Percentiles rank a stretch among this genome's conserved stretches.
Evolutionary conservation across 345 rosid species (phyloP).

Genomic region (Heritiera littoralis): DNA sequence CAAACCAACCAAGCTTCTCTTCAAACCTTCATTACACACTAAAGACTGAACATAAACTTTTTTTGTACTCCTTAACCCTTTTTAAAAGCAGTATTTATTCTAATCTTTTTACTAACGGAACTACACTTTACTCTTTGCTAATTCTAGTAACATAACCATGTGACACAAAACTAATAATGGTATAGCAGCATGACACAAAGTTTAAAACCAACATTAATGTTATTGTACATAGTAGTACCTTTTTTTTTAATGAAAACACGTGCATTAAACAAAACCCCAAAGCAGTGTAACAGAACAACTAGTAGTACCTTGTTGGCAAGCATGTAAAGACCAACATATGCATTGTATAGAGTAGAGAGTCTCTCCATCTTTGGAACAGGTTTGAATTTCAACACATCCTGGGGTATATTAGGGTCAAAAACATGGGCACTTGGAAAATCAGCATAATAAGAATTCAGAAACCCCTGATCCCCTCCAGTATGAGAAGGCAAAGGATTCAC

Average conservation of each 20-base stretch:
- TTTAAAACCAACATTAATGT: neutral
- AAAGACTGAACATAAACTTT: neutral
- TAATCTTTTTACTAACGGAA: neutral
- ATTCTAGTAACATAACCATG: neutral
- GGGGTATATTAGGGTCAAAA: slow-evolving; percentile 67
- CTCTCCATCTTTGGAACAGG: slow-evolving; percentile 80
- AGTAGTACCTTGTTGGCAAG: slow-evolving; percentile 67
- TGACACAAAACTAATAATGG: neutral
- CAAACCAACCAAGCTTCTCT: neutral
- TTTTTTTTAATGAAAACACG: no score
- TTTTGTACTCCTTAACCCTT: neutral
- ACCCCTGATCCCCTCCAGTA: slow-evolving; percentile 76
- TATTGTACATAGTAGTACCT: slow-evolving; percentile 43
- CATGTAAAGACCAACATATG: slow-evolving; percentile 98
- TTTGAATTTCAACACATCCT: slow-evolving; percentile 57
- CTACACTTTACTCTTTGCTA: neutral
- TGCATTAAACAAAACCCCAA: no score
- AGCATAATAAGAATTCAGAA: slow-evolving; percentile 77
- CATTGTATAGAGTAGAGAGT: slow-evolving; percentile 87
- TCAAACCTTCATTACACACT: neutral
- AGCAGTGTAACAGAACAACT: no score
- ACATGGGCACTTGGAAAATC: slow-evolving; percentile 84
- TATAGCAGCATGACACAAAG: neutral
- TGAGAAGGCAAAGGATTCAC: slow-evolving; percentile 43
- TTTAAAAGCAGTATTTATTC: neutral